Percentiles rank a stretch among this genome's conserved stretches.
Evolutionary conservation across 106 monocot genomes (phyloP).

Genomic region (Xerophyta viscosa): DNA sequence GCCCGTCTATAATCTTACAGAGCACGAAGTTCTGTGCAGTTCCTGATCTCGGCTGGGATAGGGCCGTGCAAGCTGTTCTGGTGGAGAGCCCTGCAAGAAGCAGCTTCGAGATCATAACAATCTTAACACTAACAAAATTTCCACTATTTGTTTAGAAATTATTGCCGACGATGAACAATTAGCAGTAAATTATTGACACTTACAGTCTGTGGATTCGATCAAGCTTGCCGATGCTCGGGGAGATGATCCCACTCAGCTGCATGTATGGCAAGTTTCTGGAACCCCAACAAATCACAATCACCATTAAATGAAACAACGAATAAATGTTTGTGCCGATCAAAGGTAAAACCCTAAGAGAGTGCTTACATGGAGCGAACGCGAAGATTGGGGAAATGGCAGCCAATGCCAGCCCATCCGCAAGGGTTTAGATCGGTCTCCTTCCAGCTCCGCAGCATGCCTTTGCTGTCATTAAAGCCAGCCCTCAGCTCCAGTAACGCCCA

Average conservation of each 20-base stretch:
- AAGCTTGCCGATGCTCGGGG: slow-evolving; percentile 88
- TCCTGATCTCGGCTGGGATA: slow-evolving; percentile 73
- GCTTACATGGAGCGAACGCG: slow-evolving; percentile 76
- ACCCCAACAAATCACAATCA: background rate
- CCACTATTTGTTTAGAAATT: too few relatives aligned
- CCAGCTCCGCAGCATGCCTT: slow-evolving; percentile 51
- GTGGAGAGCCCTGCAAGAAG: slow-evolving; percentile 60
- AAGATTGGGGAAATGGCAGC: slow-evolving; percentile 69
- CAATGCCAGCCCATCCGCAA: slow-evolving; percentile 77
- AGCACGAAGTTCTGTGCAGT: slow-evolving; percentile 79
- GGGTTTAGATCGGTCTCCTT: slow-evolving; percentile 46
- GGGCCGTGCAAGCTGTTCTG: slow-evolving; percentile 79
- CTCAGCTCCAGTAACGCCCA: slow-evolving; percentile 73
- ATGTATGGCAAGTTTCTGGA: slow-evolving; percentile 76
- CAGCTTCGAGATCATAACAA: too few relatives aligned
- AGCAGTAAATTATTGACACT: slow-evolving; percentile 1
- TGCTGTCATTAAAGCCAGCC: slow-evolving; percentile 48
- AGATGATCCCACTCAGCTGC: slow-evolving; percentile 77
- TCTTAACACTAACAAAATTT: too few relatives aligned
- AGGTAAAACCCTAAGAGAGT: background rate
- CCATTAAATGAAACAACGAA: background rate
- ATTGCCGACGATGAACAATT: too few relatives aligned
- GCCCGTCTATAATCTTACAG: slow-evolving; percentile 25
- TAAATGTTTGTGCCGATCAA: background rate
- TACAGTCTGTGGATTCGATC: slow-evolving; percentile 75